Evolutionary conservation across 2,329 filamentous ascomycete species (phyloP).

Genomic region (Penicillium sp.): DNA sequence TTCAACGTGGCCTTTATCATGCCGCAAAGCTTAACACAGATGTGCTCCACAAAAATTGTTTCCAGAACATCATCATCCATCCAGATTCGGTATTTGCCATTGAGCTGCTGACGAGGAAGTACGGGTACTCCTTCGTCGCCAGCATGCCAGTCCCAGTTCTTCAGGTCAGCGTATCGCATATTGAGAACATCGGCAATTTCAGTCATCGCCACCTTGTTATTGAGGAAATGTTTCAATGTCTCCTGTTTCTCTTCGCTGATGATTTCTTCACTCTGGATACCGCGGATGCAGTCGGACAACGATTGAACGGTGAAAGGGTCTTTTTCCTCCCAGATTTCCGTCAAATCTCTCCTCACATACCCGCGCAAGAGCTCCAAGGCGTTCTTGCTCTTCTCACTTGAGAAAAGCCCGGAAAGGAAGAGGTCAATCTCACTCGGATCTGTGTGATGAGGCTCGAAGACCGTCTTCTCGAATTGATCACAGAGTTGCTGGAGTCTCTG

Average conservation of each 20-base stretch:
- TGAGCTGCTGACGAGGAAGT: conserved; percentile 41
- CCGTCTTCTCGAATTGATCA: neutral
- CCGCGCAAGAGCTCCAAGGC: neutral
- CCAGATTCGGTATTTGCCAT: conserved; percentile 46
- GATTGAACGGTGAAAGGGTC: neutral
- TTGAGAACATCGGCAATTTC: neutral
- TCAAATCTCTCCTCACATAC: neutral
- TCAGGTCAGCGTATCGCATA: conserved; percentile 26
- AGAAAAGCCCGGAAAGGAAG: neutral
- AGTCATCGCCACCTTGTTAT: neutral
- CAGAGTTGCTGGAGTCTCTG: neutral
- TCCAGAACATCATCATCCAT: conserved; percentile 47
- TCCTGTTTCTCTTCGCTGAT: neutral
- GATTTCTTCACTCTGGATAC: neutral
- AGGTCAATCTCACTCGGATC: neutral
- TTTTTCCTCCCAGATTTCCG: neutral
- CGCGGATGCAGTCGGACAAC: neutral
- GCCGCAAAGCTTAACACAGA: conserved; percentile 14
- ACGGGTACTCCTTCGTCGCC: conserved; percentile 42
- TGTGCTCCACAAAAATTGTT: conserved; percentile 45
- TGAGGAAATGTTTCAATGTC: neutral
- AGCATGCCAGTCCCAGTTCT: conserved; percentile 44
- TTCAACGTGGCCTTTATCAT: neutral
- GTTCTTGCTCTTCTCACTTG: neutral
- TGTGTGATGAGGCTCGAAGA: neutral